These are phyloP conservation scores for Tirmania nivea DNA, from an alignment of 495 filamentous ascomycete species.

Conservation along the genomic window DNA sequence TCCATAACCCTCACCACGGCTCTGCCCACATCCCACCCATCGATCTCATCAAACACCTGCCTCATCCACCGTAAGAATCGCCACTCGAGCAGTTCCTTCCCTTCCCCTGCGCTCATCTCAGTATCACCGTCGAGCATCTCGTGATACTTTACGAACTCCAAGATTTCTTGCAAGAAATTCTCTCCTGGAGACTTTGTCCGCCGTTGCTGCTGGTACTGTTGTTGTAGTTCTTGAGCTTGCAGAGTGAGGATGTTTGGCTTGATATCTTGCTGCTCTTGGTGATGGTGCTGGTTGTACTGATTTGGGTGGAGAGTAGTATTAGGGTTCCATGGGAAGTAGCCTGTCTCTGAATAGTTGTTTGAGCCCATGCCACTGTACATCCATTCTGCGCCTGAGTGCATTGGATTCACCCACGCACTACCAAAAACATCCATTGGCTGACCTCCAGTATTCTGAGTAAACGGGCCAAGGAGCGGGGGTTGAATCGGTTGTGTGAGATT, in stretches of 20 bases:
- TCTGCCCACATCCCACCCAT: constrained; percentile 13
- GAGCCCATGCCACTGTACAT: neutral
- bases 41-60: constrained; percentile 13
- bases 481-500: neutral
- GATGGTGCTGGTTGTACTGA: neutral
- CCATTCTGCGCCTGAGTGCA: neutral
- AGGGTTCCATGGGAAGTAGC: neutral
- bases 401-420: neutral
- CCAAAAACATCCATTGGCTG: neutral
- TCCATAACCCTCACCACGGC: constrained; percentile 13
- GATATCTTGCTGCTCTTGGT: neutral
- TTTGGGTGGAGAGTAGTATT: neutral
- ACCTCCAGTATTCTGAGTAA: neutral
- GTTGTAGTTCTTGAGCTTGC: neutral
- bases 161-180: constrained; percentile 10
- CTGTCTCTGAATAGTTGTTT: neutral
- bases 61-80: constrained; percentile 17
- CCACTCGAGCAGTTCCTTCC: constrained; percentile 12
- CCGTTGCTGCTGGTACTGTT: neutral
- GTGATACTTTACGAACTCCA: constrained; percentile 10
- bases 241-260: neutral
- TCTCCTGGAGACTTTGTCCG: constrained; percentile 6
- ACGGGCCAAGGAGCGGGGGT: neutral
- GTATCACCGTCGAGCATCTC: constrained; percentile 11
- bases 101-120: constrained; percentile 1